A percentile compares a stretch with the other conserved stretches of the same genome.
Evolutionary conservation across 768 basidiomycete species (phyloP).

Genomic region (Kwoniella dendrophila): DNA sequence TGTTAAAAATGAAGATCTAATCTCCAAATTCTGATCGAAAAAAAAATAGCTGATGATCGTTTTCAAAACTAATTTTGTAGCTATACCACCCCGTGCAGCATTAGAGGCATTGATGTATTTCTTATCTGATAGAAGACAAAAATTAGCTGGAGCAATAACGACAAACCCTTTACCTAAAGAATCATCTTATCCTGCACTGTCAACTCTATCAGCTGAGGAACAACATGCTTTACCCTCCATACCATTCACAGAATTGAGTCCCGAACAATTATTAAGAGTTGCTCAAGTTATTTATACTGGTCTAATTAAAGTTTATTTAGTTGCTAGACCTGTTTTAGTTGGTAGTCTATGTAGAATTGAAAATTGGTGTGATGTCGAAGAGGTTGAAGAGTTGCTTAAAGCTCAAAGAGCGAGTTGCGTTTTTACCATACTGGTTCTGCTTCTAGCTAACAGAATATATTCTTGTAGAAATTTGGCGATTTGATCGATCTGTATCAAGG

Average conservation of each 20-base stretch:
- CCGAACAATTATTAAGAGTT: slow-evolving; percentile 81
- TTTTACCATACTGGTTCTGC: too few species aligned
- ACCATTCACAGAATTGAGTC: slow-evolving; percentile 70
- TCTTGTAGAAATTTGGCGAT: slow-evolving; percentile 79
- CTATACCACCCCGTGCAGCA: slow-evolving; percentile 57
- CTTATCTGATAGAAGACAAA: slow-evolving; percentile 85
- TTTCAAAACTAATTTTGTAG: slow-evolving; percentile 15
- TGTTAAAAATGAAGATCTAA: too few species aligned
- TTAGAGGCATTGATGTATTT: slow-evolving; percentile 87
- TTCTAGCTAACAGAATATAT: not conserved
- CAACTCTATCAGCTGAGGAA: slow-evolving; percentile 61
- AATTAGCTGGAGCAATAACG: slow-evolving; percentile 74
- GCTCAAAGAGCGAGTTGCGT: slow-evolving; percentile 68
- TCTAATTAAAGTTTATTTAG: slow-evolving; percentile 86
- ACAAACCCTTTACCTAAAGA: slow-evolving; percentile 71
- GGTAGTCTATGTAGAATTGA: slow-evolving; percentile 84
- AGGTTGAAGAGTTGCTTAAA: slow-evolving; percentile 84
- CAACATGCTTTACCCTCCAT: slow-evolving; percentile 71
- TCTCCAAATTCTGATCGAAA: not conserved
- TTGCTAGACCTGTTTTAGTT: slow-evolving; percentile 76
- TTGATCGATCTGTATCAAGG: slow-evolving; percentile 88
- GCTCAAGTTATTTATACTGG: slow-evolving; percentile 96
- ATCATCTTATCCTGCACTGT: slow-evolving; percentile 67
- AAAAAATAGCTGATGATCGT: slow-evolving; percentile 3
- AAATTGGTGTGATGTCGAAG: slow-evolving; percentile 96